Conservation (phyloP, 371 early-diverging fungal species). For the Mortierella sp. region DNA sequence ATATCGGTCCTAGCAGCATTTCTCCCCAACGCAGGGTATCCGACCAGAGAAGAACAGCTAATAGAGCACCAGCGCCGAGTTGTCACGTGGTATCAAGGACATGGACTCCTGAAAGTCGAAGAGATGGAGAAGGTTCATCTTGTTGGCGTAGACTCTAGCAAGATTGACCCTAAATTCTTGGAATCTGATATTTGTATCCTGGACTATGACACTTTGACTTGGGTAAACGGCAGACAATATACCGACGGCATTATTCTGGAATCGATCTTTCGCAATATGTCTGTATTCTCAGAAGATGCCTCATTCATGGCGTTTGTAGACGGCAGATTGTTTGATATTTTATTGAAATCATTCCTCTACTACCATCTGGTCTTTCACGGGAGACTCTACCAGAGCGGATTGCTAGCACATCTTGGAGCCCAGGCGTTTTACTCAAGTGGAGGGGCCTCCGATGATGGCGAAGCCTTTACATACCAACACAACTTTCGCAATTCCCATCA, state of each 20-base stretch:
- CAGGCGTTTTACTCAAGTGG: constrained; percentile 44
- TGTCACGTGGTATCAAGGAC: constrained; percentile 43
- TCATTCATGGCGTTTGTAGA: constrained; percentile 49
- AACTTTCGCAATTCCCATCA: constrained; percentile 37
- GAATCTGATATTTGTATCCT: constrained; percentile 32
- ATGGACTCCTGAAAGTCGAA: constrained; percentile 26
- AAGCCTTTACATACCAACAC: constrained; percentile 46
- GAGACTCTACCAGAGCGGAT: constrained; percentile 35
- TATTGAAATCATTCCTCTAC: constrained; percentile 48
- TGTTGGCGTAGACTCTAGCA: constrained; percentile 47
- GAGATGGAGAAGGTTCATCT: constrained; percentile 37
- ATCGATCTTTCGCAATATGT: constrained; percentile 37
- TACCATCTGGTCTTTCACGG: constrained; percentile 48
- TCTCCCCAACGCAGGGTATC: constrained; percentile 45
- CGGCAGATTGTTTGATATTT: constrained; percentile 36
- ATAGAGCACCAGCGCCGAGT: constrained; percentile 49
- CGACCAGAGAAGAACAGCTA: constrained; percentile 45
- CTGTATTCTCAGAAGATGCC: constrained; percentile 39
- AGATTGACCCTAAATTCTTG: constrained; percentile 44
- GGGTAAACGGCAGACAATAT: constrained; percentile 47
- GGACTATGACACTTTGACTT: constrained; percentile 41
- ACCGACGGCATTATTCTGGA: constrained; percentile 48
- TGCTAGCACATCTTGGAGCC: constrained; percentile 16
- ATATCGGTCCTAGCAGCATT: constrained; percentile 55
- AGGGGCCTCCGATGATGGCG: constrained; percentile 48